Evolutionary conservation across 805 yeast genomes (phyloP).

Genomic region (Cephaloascus albidus): DNA sequence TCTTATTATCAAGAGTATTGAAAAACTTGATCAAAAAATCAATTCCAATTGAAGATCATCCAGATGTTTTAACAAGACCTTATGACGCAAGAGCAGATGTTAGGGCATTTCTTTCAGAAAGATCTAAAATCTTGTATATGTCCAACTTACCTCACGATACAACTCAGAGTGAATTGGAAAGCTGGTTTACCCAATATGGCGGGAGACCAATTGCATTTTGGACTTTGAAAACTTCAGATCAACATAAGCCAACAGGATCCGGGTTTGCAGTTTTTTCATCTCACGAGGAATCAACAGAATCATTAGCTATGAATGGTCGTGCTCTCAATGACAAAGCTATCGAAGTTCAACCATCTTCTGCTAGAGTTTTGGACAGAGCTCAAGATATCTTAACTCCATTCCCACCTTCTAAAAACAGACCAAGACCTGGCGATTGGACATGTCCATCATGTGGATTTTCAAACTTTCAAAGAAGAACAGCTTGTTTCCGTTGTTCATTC

Average conservation of each 20-base stretch:
- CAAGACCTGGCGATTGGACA: slow-evolving; percentile 98
- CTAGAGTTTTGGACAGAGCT: slow-evolving; percentile 69
- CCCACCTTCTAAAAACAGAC: slow-evolving; percentile 78
- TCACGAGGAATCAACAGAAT: slow-evolving; percentile 81
- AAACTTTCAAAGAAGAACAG: slow-evolving; percentile 88
- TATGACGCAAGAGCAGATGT: slow-evolving; percentile 72
- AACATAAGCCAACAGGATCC: slow-evolving; percentile 40
- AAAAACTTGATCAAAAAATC: slow-evolving; percentile 36
- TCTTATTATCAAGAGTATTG: slow-evolving; percentile 33
- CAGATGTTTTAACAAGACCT: slow-evolving; percentile 57
- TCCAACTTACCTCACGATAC: slow-evolving; percentile 79
- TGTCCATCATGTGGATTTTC: slow-evolving; percentile 95
- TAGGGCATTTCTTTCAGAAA: slow-evolving; percentile 55
- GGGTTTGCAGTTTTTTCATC: slow-evolving; percentile 83
- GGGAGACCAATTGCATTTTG: slow-evolving; percentile 84
- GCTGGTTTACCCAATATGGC: slow-evolving; percentile 86
- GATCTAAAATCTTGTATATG: slow-evolving; percentile 70
- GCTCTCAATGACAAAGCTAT: slow-evolving; percentile 61
- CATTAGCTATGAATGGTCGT: slow-evolving; percentile 73
- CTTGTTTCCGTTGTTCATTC: slow-evolving; percentile 87
- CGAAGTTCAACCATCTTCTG: slow-evolving; percentile 83
- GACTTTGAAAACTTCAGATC: slow-evolving; percentile 60
- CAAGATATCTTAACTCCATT: slow-evolving; percentile 76
- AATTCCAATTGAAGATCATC: slow-evolving; percentile 40
- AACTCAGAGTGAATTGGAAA: slow-evolving; percentile 82